Evolutionary conservation across 2,329 filamentous ascomycete genomes (phyloP).

Genomic region (Penicillium polonicum): DNA sequence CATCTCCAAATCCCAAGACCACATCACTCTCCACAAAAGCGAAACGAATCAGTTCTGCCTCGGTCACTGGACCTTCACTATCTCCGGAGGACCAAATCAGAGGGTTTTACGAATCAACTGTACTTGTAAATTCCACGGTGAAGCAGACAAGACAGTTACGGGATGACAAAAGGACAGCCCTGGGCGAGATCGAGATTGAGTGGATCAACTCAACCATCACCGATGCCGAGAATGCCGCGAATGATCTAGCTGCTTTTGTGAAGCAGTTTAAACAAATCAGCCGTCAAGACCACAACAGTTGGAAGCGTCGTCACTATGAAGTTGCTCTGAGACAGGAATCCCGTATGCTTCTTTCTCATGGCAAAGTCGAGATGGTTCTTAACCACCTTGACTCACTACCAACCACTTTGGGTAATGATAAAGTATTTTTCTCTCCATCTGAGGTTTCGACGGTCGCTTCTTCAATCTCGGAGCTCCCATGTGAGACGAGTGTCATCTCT

Average conservation of each 20-base stretch:
- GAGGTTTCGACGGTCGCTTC: not conserved
- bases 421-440: not conserved
- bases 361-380: constrained; percentile 22
- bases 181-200: constrained; percentile 23
- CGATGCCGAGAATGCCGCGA: constrained; percentile 36
- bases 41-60: not conserved
- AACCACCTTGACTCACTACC: constrained; percentile 12
- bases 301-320: constrained; percentile 19
- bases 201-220: constrained; percentile 30
- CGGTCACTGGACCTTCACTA: not conserved
- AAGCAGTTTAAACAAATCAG: constrained; percentile 18
- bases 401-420: not conserved
- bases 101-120: constrained; percentile 6
- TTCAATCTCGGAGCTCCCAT: not conserved
- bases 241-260: constrained; percentile 29
- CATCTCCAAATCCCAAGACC: not conserved
- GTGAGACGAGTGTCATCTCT: not conserved
- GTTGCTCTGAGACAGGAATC: constrained; percentile 17
- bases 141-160: constrained; percentile 9
- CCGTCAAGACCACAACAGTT: constrained; percentile 18
- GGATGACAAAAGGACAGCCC: constrained; percentile 3
- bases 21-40: not conserved
- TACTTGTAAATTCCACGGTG: constrained; percentile 4
- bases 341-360: constrained; percentile 18
- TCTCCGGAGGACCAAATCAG: constrained; percentile 11